Conservation (phyloP, 257 asterid species). For the Buddleja alternifolia region DNA sequence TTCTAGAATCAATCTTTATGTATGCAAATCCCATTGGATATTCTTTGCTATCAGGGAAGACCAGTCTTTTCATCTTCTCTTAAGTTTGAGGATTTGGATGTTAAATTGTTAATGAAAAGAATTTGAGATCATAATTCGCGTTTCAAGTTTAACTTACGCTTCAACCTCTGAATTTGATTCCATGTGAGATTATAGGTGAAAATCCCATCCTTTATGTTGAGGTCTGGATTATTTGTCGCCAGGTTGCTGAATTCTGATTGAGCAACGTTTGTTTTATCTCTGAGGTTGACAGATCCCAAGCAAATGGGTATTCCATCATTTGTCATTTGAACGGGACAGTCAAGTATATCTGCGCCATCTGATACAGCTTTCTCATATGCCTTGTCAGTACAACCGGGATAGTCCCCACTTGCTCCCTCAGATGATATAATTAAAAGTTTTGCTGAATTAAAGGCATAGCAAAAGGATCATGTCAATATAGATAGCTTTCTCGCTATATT, state of each 20-base stretch:
- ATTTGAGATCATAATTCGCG: neutral
- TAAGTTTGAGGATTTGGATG: neutral
- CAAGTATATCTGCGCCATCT: conserved; percentile 79
- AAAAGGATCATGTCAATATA: conserved; percentile 20
- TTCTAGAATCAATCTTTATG: neutral
- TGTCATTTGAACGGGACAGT: conserved; percentile 80
- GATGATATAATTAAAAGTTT: conserved; percentile 53
- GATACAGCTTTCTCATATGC: conserved; percentile 67
- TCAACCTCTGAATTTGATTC: conserved; percentile 60
- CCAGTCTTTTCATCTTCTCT: too few species aligned
- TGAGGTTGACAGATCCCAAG: conserved; percentile 72
- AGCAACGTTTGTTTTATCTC: conserved; percentile 49
- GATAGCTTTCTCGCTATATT: neutral
- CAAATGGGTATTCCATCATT: conserved; percentile 71
- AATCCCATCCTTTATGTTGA: conserved; percentile 48
- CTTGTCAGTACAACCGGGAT: conserved; percentile 77
- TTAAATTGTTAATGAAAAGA: neutral
- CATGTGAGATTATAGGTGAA: conserved; percentile 66
- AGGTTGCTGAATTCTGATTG: conserved; percentile 41
- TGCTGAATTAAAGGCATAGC: conserved; percentile 42
- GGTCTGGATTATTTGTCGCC: conserved; percentile 49
- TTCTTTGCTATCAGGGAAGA: neutral
- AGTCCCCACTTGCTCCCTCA: conserved; percentile 90
- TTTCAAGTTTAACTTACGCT: conserved; percentile 52
- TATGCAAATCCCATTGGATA: neutral